phyloP scores from a whole-genome alignment of 2,329 filamentous ascomycete species.

The Botrytis medusae region DNA sequence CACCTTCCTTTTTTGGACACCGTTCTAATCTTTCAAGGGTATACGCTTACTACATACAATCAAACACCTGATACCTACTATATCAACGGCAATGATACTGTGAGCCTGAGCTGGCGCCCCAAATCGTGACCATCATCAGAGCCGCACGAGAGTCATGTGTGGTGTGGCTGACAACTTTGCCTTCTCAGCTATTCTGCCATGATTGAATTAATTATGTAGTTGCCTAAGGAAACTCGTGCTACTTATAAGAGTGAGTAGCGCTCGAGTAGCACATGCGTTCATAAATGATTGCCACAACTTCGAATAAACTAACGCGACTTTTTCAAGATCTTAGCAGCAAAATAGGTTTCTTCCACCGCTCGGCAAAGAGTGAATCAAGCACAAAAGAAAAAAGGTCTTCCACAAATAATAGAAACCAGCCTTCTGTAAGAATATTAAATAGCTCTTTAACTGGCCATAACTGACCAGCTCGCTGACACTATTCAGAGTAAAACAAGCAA shows the following conservation, averaged over 20 bases:
- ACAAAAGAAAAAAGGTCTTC: not conserved
- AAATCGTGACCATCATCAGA: not conserved
- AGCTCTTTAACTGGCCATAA: not conserved
- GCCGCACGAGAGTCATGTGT: not conserved
- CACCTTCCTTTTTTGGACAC: not conserved
- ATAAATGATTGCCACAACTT: not conserved
- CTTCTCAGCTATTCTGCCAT: not conserved
- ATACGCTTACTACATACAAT: not conserved
- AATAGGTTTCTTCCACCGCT: not conserved
- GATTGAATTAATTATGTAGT: not conserved
- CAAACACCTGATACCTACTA: not conserved
- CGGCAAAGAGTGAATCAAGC: not conserved
- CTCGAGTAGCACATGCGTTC: not conserved
- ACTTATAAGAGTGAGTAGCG: too few relatives aligned
- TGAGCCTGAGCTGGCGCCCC: not conserved
- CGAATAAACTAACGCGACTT: not conserved
- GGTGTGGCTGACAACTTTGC: not conserved
- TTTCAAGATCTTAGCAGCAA: not conserved
- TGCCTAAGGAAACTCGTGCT: not conserved
- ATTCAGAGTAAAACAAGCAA: not conserved
- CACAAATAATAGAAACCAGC: not conserved
- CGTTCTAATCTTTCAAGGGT: not conserved
- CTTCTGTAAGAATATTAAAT: not conserved
- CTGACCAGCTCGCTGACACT: not conserved
- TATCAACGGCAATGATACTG: not conserved